These are phyloP conservation scores for Picochlorum sp. DNA, from an alignment of 139 green algal genomes.

Conservation along the genomic window DNA sequence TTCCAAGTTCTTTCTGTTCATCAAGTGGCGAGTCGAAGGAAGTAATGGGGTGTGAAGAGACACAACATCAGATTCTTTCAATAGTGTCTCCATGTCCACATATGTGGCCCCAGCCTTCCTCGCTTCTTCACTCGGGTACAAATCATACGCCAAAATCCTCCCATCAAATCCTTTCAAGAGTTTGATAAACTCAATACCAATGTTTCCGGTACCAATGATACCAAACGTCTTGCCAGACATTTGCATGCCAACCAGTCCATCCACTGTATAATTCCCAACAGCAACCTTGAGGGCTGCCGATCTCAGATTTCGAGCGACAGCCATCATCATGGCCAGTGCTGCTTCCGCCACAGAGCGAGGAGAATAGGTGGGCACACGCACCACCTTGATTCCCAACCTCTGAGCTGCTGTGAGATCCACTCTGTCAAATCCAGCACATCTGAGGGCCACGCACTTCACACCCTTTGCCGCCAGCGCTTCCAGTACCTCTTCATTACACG, in stretches of 20 bases:
- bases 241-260: conserved; percentile 66
- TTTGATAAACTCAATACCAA: conserved; percentile 47
- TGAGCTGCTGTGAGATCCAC: conserved; percentile 46
- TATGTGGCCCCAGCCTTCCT: conserved; percentile 21
- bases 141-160: conserved; percentile 22
- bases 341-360: conserved; percentile 68
- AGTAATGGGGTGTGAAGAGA: conserved; percentile 45
- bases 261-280: conserved; percentile 64
- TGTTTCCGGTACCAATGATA: conserved; percentile 74
- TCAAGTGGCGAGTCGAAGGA: conserved; percentile 57
- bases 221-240: conserved; percentile 60
- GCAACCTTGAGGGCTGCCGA: conserved; percentile 31
- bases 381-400: conserved; percentile 28
- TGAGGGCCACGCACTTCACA: conserved; percentile 57
- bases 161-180: conserved; percentile 30
- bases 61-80: conserved; percentile 24
- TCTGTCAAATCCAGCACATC: conserved; percentile 66
- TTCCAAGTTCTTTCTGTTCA: conserved; percentile 42
- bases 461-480: conserved; percentile 39
- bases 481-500: conserved; percentile 31
- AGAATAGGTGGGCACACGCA: conserved; percentile 64
- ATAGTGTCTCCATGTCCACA: conserved; percentile 17
- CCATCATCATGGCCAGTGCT: conserved; percentile 54
- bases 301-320: conserved; percentile 56
- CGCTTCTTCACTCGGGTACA: conserved; percentile 8